These are phyloP conservation scores for Penicillium digitatum DNA, from an alignment of 2,329 filamentous ascomycete genomes.

Conservation along the genomic window DNA sequence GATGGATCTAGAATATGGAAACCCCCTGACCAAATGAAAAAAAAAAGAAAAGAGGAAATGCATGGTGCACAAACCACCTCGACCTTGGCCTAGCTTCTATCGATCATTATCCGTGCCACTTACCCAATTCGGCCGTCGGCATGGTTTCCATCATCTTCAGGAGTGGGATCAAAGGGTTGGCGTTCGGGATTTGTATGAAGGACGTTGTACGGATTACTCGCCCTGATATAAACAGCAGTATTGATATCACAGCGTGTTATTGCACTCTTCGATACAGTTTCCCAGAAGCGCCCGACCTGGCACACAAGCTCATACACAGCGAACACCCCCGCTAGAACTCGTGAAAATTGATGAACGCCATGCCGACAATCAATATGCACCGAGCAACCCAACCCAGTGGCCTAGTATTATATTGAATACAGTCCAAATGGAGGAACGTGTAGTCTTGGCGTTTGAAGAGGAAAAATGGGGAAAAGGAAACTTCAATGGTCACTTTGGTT, in stretches of 20 bases:
- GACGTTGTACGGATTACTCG: background rate
- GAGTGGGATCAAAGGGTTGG: background rate
- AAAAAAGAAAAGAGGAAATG: background rate
- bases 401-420: background rate
- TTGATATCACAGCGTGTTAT: background rate
- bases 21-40: too few relatives aligned
- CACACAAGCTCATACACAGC: background rate
- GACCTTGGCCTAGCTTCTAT: background rate
- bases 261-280: background rate
- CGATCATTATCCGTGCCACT: conserved; percentile 10
- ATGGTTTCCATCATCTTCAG: conserved; percentile 13
- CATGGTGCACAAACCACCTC: background rate
- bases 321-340: background rate
- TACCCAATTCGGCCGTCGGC: conserved; percentile 14
- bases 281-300: conserved; percentile 17
- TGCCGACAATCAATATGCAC: background rate
- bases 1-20: background rate
- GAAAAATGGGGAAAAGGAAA: background rate
- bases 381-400: conserved; percentile 4
- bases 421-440: conserved; percentile 2
- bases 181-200: background rate
- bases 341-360: background rate
- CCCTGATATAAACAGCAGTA: background rate
- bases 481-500: conserved; percentile 2
- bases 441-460: conserved; percentile 1